A percentile compares a stretch with the other conserved stretches of the same genome.
These are phyloP conservation scores for Colletotrichum destructivum DNA, from an alignment of 2,329 filamentous ascomycete species.

Conservation along the genomic window DNA sequence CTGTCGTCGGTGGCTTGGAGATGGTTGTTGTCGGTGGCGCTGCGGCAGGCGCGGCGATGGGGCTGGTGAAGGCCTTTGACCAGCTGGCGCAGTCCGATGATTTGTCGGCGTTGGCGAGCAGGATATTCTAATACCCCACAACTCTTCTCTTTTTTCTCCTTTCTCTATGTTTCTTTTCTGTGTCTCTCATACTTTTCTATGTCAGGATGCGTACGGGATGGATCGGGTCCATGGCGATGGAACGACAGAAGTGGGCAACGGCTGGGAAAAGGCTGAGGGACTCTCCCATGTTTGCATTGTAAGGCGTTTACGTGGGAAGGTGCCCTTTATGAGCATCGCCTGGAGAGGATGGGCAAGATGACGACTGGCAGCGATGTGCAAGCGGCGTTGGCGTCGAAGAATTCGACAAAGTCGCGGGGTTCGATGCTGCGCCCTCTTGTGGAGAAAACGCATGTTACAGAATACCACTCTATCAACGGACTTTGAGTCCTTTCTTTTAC, in stretches of 20 bases:
- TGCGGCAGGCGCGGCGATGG: conserved; percentile 57
- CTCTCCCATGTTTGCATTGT: conserved; percentile 26
- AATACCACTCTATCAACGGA: conserved; percentile 17
- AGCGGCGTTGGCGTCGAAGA: conserved; percentile 13
- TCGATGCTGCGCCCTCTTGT: background rate
- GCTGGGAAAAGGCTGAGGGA: background rate
- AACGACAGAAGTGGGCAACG: background rate
- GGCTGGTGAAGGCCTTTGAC: conserved; percentile 50
- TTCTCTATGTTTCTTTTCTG: background rate
- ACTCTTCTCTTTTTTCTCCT: too few relatives aligned
- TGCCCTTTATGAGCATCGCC: background rate
- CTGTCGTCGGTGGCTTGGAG: conserved; percentile 52
- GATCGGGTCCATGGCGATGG: background rate
- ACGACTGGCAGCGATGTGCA: conserved; percentile 2
- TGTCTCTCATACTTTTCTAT: background rate
- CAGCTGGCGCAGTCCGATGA: conserved; percentile 35
- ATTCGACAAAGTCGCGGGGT: background rate
- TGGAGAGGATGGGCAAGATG: background rate
- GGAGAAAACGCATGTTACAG: background rate
- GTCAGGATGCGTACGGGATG: background rate
- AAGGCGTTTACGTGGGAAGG: conserved; percentile 18
- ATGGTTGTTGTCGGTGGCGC: conserved; percentile 58
- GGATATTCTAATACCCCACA: conserved; percentile 19
- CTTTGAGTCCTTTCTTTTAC: background rate
- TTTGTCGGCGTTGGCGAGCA: conserved; percentile 31